Base-by-base conservation (phyloP, 495 filamentous ascomycete genomes). In the Aspergillus saccharolyticus region DNA sequence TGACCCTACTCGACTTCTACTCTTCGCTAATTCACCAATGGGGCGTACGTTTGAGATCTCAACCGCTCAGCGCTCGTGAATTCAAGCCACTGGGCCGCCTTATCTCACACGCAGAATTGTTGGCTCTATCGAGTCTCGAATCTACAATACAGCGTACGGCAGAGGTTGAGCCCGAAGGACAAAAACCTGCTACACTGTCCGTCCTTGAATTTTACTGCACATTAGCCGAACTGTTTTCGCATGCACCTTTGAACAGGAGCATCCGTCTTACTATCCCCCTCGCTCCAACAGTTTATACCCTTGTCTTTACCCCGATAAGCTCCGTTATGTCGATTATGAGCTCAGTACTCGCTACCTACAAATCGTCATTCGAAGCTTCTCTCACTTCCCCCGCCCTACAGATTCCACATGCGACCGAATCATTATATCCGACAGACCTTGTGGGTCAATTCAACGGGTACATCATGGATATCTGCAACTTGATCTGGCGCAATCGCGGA, bases 381-480 rank as follows among this genome's bases (percentile, higher is more conserved):
- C 80, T 87, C 69, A 71, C 66, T 6, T 73, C 75, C 0, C 43
- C 68, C 47, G 59, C 62, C 12, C 63, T 77, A 5, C 70, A 72
- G 57, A 21, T 56, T 17, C 63, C 65, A 17, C 53, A 65, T 52
- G 39, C 74, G 61, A 10, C 73, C 54, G 53, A 69, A 56, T 50
- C 80, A 74, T 57, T 80, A 74, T 60, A 77, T 70, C 48, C 72
- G 70, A 60, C 83, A 80, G 62, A 82, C 3, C 49, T 75, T 4
- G 74, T 91, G 52, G 79, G 83, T 44, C 76, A 80, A 19, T 93
- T 94, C 74, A 96, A 96, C 68, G 87, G 87, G 9, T 91, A 87
- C 63, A 79, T 96, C 28, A 94, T 94, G 87, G 91, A 96, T 64
- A 79, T 90, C 43, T 94, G 89, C 74, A 95, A 96, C 63, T 81